Conservation (phyloP, 179 eudicot genomes). For the Amaranthus tricolor region DNA sequence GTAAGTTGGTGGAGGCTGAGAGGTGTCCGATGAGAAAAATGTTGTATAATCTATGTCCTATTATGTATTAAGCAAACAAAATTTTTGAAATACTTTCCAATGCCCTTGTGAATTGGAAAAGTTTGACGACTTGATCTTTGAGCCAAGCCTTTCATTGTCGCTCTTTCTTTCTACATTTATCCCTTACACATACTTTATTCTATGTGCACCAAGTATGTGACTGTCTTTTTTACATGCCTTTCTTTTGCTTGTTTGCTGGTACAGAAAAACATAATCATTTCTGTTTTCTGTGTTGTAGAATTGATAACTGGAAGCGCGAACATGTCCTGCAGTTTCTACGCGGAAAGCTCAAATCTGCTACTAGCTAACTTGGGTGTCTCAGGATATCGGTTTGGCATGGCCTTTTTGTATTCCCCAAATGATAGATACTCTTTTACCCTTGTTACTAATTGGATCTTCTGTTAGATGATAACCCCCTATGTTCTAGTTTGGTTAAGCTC, state of each 20-base stretch:
- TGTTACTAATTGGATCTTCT: neutral
- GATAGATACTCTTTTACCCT: neutral
- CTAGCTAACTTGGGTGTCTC: conserved; percentile 19
- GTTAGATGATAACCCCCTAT: too few species aligned
- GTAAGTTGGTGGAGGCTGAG: too few species aligned
- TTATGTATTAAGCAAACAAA: too few species aligned
- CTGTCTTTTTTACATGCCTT: too few species aligned
- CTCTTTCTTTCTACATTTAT: too few species aligned
- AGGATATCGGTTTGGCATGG: neutral
- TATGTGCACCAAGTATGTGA: neutral
- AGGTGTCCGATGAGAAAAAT: too few species aligned
- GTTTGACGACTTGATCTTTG: too few species aligned
- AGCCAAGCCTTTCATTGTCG: too few species aligned
- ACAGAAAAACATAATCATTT: neutral
- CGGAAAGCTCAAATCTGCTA: conserved; percentile 62
- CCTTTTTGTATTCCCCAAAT: neutral
- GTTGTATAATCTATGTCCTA: too few species aligned
- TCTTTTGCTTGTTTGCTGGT: neutral
- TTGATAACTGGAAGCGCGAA: conserved; percentile 97
- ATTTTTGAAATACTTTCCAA: neutral
- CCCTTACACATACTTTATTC: neutral
- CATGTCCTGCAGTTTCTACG: conserved; percentile 72
- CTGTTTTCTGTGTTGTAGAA: conserved; percentile 37
- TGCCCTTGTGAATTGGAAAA: neutral
- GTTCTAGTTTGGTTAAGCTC: too few species aligned